Base-by-base conservation (phyloP, 331 rosid species). In the Arachis monticola region DNA sequence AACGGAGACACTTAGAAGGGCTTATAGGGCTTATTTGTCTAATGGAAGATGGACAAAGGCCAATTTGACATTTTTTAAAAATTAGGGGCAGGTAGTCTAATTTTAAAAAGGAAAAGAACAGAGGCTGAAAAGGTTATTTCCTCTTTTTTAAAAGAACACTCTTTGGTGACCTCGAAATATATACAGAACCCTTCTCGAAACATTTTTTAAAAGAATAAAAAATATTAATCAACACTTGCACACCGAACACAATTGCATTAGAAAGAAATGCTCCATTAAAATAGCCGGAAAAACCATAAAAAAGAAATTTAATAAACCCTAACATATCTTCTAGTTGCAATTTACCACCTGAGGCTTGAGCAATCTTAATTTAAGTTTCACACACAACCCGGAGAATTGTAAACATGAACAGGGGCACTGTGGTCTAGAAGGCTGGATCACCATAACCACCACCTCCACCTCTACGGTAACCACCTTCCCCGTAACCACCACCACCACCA, bases 401-500 rank as follows among this genome's bases (percentile, higher is more conserved):
- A 63, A 48, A 14, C 70, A 32, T 6, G 68, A 44, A 14, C 5
- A 9, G 44, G 4, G 32, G 63, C 22, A 58, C 64, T 0, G 10
- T 2, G 5, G 12, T 55, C 56, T 41, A 82, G 41, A 48, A 80
- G 69, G 51, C 68, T 8, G 53, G 0, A 41, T 79, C 82, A 57
- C 74, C 75, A 78, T 10, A 77, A 1, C 79, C 70, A 1, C 77
- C 69, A 52, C 27, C 55, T 46, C 50, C 53, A n/a, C 52, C 52
- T 5, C 76, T 61, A 9, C 77, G 38, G 38, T 32, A 77, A 30
- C 81, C 75, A 5, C 82, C 79, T 0, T 66, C 74, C 10, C 70
- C 77, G 1, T 83, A 68, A 1, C 77, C 60, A 51, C 5, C 32
- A 10, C 59, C 59, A 13, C 77, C 67, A 10, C 77, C 84, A 0